Evolutionary conservation across 352 stramenopile species (phyloP).

Genomic region (Pythium scleroteichum): DNA sequence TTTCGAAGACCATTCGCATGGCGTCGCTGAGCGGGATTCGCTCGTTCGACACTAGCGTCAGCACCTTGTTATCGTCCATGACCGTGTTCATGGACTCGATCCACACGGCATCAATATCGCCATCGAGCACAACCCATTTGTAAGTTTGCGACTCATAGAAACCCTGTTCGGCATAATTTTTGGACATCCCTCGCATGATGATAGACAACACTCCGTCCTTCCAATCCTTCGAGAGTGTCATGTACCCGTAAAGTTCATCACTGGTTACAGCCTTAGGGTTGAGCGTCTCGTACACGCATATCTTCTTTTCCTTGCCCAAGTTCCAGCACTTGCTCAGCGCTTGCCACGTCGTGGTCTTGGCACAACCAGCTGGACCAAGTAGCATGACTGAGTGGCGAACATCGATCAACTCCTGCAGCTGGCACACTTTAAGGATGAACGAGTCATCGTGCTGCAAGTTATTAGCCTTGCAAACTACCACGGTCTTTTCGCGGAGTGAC

Average conservation of each 20-base stretch:
- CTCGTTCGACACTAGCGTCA: slow-evolving; percentile 92
- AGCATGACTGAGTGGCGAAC: slow-evolving; percentile 89
- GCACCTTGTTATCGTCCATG: slow-evolving; percentile 97
- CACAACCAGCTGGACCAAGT: slow-evolving; percentile 76
- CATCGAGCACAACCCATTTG: slow-evolving; percentile 89
- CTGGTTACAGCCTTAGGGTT: slow-evolving; percentile 89
- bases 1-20: slow-evolving; percentile 92
- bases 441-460: slow-evolving; percentile 86
- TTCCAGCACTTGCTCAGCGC: slow-evolving; percentile 88
- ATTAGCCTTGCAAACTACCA: slow-evolving; percentile 88
- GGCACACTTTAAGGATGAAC: slow-evolving; percentile 87
- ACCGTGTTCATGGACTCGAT: slow-evolving; percentile 96
- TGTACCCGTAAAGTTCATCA: slow-evolving; percentile 93
- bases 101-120: slow-evolving; percentile 89
- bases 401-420: slow-evolving; percentile 87
- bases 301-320: slow-evolving; percentile 86
- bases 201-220: slow-evolving; percentile 89
- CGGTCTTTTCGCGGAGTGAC: slow-evolving; percentile 90
- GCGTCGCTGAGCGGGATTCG: slow-evolving; percentile 78
- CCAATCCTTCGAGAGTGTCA: slow-evolving; percentile 90
- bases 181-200: slow-evolving; percentile 91
- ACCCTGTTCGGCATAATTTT: slow-evolving; percentile 87
- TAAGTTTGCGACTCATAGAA: slow-evolving; percentile 95
- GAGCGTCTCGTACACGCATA: slow-evolving; percentile 88
- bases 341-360: slow-evolving; percentile 87